phyloP scores from a whole-genome alignment of 2,329 filamentous ascomycete species.

The Epichloe sp. region DNA sequence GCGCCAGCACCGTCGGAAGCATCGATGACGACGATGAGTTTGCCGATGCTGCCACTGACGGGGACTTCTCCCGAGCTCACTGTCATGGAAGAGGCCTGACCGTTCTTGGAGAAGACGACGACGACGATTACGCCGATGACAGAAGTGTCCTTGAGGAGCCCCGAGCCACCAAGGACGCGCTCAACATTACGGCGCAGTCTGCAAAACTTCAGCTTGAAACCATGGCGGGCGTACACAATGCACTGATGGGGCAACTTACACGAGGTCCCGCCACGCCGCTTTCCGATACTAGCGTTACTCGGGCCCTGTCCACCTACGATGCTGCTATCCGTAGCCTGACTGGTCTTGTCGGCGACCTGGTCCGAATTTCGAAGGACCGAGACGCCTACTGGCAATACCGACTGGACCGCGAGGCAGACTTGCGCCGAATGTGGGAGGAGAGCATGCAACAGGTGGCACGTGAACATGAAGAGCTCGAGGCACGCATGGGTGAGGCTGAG shows the following conservation, averaged over 20 bases:
- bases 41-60: slow-evolving; percentile 33
- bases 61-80: slow-evolving; percentile 24
- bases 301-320: slow-evolving; percentile 77
- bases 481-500: slow-evolving; percentile 76
- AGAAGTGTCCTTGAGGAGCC: slow-evolving; percentile 64
- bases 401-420: slow-evolving; percentile 78
- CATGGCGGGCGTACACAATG: slow-evolving; percentile 72
- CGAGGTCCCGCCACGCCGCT: slow-evolving; percentile 59
- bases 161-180: slow-evolving; percentile 75
- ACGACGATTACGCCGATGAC: slow-evolving; percentile 54
- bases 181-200: slow-evolving; percentile 94
- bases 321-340: slow-evolving; percentile 80
- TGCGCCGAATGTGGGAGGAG: slow-evolving; percentile 95
- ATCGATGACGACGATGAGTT: slow-evolving; percentile 42
- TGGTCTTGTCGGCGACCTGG: slow-evolving; percentile 68
- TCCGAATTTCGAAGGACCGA: slow-evolving; percentile 86
- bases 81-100: slow-evolving; percentile 21
- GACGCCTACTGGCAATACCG: slow-evolving; percentile 97
- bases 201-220: slow-evolving; percentile 87
- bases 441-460: slow-evolving; percentile 95
- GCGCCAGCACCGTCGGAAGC: slow-evolving; percentile 34
- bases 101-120: slow-evolving; percentile 31
- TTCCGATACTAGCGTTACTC: slow-evolving; percentile 61
- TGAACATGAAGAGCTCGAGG: slow-evolving; percentile 86
- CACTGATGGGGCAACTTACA: slow-evolving; percentile 53